Base-by-base conservation (phyloP, 495 filamentous ascomycete genomes). In the Aspergillus ostianus region DNA sequence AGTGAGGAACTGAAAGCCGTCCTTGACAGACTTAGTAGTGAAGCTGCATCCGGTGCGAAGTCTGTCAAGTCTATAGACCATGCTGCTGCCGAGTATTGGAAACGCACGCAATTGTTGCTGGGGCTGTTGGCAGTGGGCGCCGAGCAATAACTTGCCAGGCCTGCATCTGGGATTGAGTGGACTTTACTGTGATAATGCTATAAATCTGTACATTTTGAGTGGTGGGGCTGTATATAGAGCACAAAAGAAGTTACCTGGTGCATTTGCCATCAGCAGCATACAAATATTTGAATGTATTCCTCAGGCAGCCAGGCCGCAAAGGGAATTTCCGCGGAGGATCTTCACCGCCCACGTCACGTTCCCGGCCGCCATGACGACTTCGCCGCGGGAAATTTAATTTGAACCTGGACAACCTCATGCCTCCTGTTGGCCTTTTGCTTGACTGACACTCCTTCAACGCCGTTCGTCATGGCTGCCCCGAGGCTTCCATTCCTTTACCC, bases 401-500 rank as follows among this genome's bases (percentile, higher is more conserved):
- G 19, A 26, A 27, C 18, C 27, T 50, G 54, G 47, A 46, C 53
- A 26, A 41, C 44, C 30, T 27, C 49, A n/a, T 51, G 36, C 41
- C 47, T 48, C 59, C 36, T 36, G 21, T 26, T 26, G 41, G n/a
- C 50, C 29, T 57, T 30, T 30, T 32, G 51, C 47, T 44, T 26
- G 48, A 57, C 45, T 21, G 26, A 47, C 27, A n/a, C 19, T 45
- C 23, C 44, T 20, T 27, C 46, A 27, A 17, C 21, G 0, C 32
- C 36, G 9, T 29, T 57, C 58, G 60, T 58, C 56, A 93, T 93
- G 90, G 83, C 87, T 52, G 78, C 83, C 10, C 77, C 78, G 51
- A 80, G 90, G 64, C 78, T 93, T 32, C 85, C 84, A 4, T 92
- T 92, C 65, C 80, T 92, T 17, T 92, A 92, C 64, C 88, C 89